Conservation (phyloP, 2,329 filamentous ascomycete species). For the Aplosporella prunicola region DNA sequence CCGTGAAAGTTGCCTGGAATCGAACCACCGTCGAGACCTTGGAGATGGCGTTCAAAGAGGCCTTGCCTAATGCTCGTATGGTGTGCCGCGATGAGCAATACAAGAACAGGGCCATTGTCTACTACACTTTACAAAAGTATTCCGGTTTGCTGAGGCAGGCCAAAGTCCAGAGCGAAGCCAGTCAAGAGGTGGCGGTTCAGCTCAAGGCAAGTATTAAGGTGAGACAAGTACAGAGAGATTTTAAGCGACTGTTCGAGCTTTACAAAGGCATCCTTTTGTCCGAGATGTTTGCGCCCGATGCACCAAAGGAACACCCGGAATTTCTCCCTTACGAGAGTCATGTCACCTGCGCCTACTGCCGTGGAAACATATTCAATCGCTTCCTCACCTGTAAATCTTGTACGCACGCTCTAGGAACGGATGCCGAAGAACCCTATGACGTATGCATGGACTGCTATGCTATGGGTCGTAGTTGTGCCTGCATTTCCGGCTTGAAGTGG, state of each 20-base stretch:
- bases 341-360: constrained; percentile 90
- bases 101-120: constrained; percentile 95
- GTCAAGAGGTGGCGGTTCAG: constrained; percentile 26
- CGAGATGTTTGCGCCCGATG: constrained; percentile 67
- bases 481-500: constrained; percentile 78
- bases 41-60: constrained; percentile 75
- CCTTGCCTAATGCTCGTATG: constrained; percentile 76
- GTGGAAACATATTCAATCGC: constrained; percentile 93
- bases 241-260: constrained; percentile 67
- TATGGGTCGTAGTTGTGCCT: constrained; percentile 91
- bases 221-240: constrained; percentile 70
- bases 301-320: constrained; percentile 60
- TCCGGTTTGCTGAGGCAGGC: constrained; percentile 49
- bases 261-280: constrained; percentile 73
- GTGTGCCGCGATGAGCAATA: constrained; percentile 98
- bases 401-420: constrained; percentile 54
- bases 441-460: constrained; percentile 97
- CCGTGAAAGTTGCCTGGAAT: constrained; percentile 98
- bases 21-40: constrained; percentile 85
- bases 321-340: constrained; percentile 77
- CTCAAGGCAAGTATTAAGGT: constrained; percentile 41
- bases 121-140: constrained; percentile 78
- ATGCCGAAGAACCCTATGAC: constrained; percentile 80
- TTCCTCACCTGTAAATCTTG: constrained; percentile 90
- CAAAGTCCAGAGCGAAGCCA: constrained; percentile 43